Conservation (phyloP, 1,284 basidiomycete species). For the Naganishia sp. region DNA sequence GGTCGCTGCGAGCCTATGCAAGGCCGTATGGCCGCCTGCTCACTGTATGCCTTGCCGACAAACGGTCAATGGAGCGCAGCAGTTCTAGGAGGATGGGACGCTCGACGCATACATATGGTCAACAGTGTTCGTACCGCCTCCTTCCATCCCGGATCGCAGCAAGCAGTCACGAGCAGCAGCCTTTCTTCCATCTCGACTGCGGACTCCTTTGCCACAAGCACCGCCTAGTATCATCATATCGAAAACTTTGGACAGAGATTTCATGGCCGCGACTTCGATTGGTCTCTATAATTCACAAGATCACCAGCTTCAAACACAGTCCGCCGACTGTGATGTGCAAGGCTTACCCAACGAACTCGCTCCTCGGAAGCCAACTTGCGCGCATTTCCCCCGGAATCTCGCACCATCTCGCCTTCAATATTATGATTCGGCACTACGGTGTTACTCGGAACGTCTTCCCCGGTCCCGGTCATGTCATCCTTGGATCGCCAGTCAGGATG, state of each 20-base stretch:
- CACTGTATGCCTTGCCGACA: background rate
- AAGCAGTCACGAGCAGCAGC: background rate
- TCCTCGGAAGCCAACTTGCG: background rate
- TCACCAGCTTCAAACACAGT: background rate
- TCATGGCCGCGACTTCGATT: conserved; percentile 6
- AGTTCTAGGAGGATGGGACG: background rate
- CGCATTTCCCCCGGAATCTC: background rate
- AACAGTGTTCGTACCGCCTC: background rate
- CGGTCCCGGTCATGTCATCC: conserved; percentile 5
- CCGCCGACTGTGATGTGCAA: background rate
- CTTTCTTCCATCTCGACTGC: background rate
- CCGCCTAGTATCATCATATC: background rate
- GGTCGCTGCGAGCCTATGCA: too few species aligned
- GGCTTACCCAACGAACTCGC: background rate
- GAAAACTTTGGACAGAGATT: background rate
- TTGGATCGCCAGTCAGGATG: background rate
- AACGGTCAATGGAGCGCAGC: background rate
- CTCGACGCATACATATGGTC: background rate
- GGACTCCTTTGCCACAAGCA: background rate
- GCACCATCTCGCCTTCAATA: background rate
- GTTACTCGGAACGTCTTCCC: background rate
- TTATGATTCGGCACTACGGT: background rate
- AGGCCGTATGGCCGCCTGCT: too few species aligned
- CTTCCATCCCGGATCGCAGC: background rate
- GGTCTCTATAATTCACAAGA: background rate